Evolutionary conservation across 495 filamentous ascomycete species (phyloP).

Genomic region (Daldinia decipiens): DNA sequence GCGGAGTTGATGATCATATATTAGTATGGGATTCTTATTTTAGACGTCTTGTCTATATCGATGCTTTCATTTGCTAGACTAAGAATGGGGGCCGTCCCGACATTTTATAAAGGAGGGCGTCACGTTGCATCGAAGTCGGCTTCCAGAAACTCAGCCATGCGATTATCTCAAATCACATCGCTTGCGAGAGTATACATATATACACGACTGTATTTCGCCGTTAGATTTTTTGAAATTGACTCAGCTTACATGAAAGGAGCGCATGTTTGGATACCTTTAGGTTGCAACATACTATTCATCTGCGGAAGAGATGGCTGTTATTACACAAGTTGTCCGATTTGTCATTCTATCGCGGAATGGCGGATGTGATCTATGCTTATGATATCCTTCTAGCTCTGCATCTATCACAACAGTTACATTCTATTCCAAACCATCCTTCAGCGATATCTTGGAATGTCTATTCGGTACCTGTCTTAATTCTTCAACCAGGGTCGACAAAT

Average conservation of each 20-base stretch:
- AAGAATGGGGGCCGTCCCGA: not conserved
- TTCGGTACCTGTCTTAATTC: no score
- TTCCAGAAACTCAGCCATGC: not conserved
- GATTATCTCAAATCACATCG: not conserved
- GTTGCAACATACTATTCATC: not conserved
- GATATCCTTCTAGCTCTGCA: no score
- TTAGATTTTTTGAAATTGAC: no score
- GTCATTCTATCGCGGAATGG: not conserved
- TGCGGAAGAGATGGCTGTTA: not conserved
- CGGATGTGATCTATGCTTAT: not conserved
- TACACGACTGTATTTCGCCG: no score
- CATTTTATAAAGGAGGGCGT: not conserved
- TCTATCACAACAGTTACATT: no score
- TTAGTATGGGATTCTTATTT: not conserved
- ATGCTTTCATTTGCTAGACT: not conserved
- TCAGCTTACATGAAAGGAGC: not conserved
- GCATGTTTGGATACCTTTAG: not conserved
- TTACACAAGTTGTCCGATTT: not conserved
- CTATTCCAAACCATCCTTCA: not conserved
- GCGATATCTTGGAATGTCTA: not conserved
- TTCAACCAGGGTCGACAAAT: no score
- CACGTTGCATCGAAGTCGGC: not conserved
- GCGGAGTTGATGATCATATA: not conserved
- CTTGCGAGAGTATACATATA: not conserved
- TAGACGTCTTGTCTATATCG: not conserved